Base-by-base conservation (phyloP, 78 protist species). In the Dictyostelium brefeldianum region DNA sequence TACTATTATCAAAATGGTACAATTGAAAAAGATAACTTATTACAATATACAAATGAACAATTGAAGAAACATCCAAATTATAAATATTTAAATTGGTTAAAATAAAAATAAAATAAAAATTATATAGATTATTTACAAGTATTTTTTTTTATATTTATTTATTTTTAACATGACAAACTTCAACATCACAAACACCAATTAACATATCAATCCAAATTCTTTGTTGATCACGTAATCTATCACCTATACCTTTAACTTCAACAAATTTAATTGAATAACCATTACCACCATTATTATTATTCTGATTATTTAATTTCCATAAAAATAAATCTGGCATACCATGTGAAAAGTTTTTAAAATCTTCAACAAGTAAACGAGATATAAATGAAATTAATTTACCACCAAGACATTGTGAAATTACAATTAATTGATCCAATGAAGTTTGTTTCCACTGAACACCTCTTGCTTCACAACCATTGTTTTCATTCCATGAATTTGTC, bases 201-300 rank as follows among this genome's bases (percentile, higher is more conserved):
- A 83, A 73, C 73, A 83, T 54, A 57, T 83, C 91, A 12, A 83
- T 83, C 91, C 91, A 83, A 20, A 83, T 48, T 43, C 77, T 83
- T 83, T 83, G 91, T 46, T 83, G 91, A 73, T 48, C 77, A 10
- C 81, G 36, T 12, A 83, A 22, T 36, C 50, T 69, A 56, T 83
- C 91, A 56, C 81, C 81, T 10, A 29, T 54, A 9, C 91, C 81
- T 56, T 83, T 83, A 15, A 83, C 91, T 56, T 73, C 81, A 56
- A 69, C 80, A 83, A 83, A 83, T 56, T 83, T 83, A 5, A 83
- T 73, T 22, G 22, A 71, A 25, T n/a, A 43, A 77, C 20, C 22
- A 74, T 43, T 48, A 48, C 20, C 25, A 75, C 29, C 50, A 50
- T 67, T 73, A 43, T 67, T 25, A 25, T 14, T 1, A 83, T 83